Percentiles rank a stretch among this genome's conserved stretches.
phyloP scores from a whole-genome alignment of 2,329 filamentous ascomycete genomes.

The Aspergillus phoenicis region DNA sequence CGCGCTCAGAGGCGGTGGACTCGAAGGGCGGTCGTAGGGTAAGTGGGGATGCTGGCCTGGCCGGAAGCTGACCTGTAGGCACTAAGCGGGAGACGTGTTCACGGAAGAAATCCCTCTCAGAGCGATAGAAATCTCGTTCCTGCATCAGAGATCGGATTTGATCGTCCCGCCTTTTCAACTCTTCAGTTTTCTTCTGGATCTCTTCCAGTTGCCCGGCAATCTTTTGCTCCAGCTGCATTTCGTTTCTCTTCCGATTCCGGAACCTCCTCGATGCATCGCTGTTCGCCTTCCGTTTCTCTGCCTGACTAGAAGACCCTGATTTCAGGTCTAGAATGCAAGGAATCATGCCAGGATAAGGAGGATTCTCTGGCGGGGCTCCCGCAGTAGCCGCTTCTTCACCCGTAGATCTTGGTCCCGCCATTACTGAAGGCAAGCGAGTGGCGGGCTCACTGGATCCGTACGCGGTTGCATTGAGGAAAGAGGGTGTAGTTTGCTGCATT shows the following conservation, averaged over 20 bases:
- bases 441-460: slow-evolving; percentile 32
- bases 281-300: slow-evolving; percentile 47
- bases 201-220: slow-evolving; percentile 42
- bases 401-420: slow-evolving; percentile 23
- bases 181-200: slow-evolving; percentile 35
- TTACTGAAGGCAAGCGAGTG: slow-evolving; percentile 27
- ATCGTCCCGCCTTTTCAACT: slow-evolving; percentile 35
- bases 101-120: slow-evolving; percentile 45
- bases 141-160: slow-evolving; percentile 37
- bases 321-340: slow-evolving; percentile 44
- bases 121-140: slow-evolving; percentile 44
- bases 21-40: slow-evolving; percentile 15
- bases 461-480: slow-evolving; percentile 21
- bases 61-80: slow-evolving; percentile 30
- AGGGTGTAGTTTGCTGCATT: slow-evolving; percentile 21
- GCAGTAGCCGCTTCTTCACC: slow-evolving; percentile 22
- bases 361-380: slow-evolving; percentile 16
- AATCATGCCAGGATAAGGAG: slow-evolving; percentile 34
- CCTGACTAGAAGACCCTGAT: slow-evolving; percentile 45
- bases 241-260: slow-evolving; percentile 45
- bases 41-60: slow-evolving; percentile 37
- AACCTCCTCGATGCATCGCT: slow-evolving; percentile 46
- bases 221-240: slow-evolving; percentile 43
- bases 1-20: slow-evolving; percentile 14
- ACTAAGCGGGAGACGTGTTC: slow-evolving; percentile 34